Evolutionary conservation across 768 basidiomycete genomes (phyloP).

Genomic region (Phylloporus sp.): DNA sequence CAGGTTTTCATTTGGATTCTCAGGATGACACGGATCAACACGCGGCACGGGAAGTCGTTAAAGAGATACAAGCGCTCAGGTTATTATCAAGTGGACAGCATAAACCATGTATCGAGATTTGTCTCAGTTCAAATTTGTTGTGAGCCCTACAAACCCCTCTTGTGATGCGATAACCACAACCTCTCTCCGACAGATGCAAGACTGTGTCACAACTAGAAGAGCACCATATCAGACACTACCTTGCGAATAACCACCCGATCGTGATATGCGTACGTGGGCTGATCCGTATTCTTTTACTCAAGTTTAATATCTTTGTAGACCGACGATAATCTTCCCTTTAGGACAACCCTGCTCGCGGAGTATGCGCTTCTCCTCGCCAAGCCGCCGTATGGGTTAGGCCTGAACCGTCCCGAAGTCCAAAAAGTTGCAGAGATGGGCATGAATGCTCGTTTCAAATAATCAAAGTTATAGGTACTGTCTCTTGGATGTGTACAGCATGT

Average conservation of each 20-base stretch:
- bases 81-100: conserved; percentile 26
- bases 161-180: background rate
- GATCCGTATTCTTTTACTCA: background rate
- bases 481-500: no score
- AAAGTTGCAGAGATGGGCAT: conserved; percentile 61
- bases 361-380: conserved; percentile 75
- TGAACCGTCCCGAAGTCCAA: conserved; percentile 54
- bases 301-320: conserved; percentile 46
- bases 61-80: conserved; percentile 20
- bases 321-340: conserved; percentile 78
- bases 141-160: conserved; percentile 33
- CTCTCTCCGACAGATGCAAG: conserved; percentile 48
- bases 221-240: conserved; percentile 71
- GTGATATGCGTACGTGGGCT: conserved; percentile 61
- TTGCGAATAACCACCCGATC: conserved; percentile 61
- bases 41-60: conserved; percentile 20
- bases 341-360: conserved; percentile 68
- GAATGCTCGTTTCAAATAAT: conserved; percentile 34
- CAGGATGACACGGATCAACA: conserved; percentile 12
- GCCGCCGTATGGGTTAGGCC: conserved; percentile 68
- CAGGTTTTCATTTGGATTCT: conserved; percentile 6
- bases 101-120: conserved; percentile 71
- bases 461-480: no score
- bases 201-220: conserved; percentile 60
- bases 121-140: conserved; percentile 76